Evolutionary conservation across 257 asterid species (phyloP), one percentile per base, ranked within the genome.

Genomic region (Euphrasia confusa): DNA sequence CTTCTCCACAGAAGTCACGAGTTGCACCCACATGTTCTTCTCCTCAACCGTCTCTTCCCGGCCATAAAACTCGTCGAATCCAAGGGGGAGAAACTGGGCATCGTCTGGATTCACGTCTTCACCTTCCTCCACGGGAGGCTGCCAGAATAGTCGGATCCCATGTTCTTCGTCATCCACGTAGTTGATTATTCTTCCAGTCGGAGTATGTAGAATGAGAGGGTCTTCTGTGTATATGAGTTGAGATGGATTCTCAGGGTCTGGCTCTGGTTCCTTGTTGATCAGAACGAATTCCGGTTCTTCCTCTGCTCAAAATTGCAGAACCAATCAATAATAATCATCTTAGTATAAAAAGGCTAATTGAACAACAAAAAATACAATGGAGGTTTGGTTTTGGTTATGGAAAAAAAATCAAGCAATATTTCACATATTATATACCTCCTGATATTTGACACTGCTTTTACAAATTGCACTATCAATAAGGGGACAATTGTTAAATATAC

Each of bases 191-290:
- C 91, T 82, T 64, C 99, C 97, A 11, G 94, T 89, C 47, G 96
- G 99, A 17, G 96, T 83, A 61, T 92, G 99, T 61, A 93, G 65
- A 71, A 93, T 89, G 63, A 81, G 75, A 13, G 99, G 99, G 63
- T 93, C 99, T 70, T 87, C 96, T 4, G 72, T 76, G 67, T 83
- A 73, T 55, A 83, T 63, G 24, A 81, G 84, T 61, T 80, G 72
- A n/a, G 95, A 80, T 47, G 99, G 96, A 68, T 93, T 80, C 64
- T 89, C 75, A 4, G 99, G 99, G 79, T 93, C 96, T 49, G 97
- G 92, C 74, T 81, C 85, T 13, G 97, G 97, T 55, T 89, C 97
- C 71, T 84, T 80, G 68, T 87, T 87, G 58, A 89, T 62, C 61
- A 93, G 78, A 44, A 85, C 62, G 61, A 93, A 93, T 68, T 93